These are phyloP conservation scores for Blastomyces silverae DNA, from an alignment of 2,329 filamentous ascomycete species.

Conservation along the genomic window DNA sequence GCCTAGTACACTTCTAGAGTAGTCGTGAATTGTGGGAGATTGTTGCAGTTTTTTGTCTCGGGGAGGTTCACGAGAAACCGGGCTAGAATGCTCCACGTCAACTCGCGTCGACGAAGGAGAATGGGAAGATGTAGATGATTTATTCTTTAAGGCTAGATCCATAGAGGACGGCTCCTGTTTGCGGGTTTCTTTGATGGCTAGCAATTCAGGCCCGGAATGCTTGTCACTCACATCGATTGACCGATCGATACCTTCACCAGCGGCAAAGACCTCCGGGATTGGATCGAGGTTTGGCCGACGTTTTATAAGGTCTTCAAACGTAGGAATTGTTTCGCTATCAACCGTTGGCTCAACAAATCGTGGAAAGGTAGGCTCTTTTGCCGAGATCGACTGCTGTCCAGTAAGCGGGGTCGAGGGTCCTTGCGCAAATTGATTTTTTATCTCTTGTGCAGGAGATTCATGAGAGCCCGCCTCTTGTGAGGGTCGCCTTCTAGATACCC, in stretches of 20 bases:
- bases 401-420: not conserved
- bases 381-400: not conserved
- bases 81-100: slow-evolving; percentile 21
- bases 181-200: not conserved
- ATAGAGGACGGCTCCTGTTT: slow-evolving; percentile 31
- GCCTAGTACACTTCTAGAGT: not conserved
- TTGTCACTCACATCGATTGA: slow-evolving; percentile 13
- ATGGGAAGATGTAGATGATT: slow-evolving; percentile 43
- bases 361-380: not conserved
- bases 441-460: slow-evolving; percentile 13
- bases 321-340: not conserved
- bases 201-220: slow-evolving; percentile 11
- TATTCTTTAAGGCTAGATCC: slow-evolving; percentile 40
- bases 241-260: slow-evolving; percentile 22
- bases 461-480: slow-evolving; percentile 15
- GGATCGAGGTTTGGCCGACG: slow-evolving; percentile 1
- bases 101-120: slow-evolving; percentile 36
- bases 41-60: not conserved
- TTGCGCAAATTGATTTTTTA: not conserved
- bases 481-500: slow-evolving; percentile 29
- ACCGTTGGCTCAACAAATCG: not conserved
- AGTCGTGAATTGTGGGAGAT: not conserved
- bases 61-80: slow-evolving; percentile 2
- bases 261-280: not conserved
- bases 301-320: slow-evolving; percentile 7